Evolutionary conservation across 164 flowering plant species (phyloP).

Genomic region (Paratinospora sagittata): DNA sequence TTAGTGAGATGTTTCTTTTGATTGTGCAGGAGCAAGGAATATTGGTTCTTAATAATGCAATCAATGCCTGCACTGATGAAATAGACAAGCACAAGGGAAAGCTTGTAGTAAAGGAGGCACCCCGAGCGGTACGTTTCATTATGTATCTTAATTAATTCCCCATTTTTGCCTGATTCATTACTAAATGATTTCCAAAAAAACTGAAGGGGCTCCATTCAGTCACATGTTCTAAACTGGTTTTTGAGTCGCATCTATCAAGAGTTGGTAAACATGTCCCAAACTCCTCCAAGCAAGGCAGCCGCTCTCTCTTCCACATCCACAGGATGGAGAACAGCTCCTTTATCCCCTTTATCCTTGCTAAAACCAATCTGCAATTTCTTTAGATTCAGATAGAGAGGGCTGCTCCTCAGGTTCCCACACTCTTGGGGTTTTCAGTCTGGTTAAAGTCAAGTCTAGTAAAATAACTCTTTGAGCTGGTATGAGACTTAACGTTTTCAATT

Average conservation of each 20-base stretch:
- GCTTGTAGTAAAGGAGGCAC: constrained; percentile 69
- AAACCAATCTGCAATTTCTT: not conserved
- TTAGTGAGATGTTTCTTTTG: not conserved
- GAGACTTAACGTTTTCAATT: not conserved
- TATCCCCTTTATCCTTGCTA: not conserved
- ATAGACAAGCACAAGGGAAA: constrained; percentile 82
- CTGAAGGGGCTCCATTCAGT: not conserved
- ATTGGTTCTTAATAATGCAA: constrained; percentile 61
- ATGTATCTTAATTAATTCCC: not conserved
- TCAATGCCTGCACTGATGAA: constrained; percentile 62
- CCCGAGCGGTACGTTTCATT: constrained; percentile 70
- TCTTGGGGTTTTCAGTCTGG: not conserved
- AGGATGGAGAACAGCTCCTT: not conserved
- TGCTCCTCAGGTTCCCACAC: not conserved
- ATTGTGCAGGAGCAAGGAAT: constrained; percentile 83
- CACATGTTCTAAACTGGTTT: not conserved
- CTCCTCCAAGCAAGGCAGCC: not conserved
- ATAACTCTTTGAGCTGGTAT: not conserved
- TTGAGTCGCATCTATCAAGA: not conserved
- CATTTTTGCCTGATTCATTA: not conserved
- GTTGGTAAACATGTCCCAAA: not conserved
- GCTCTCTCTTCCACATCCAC: not conserved
- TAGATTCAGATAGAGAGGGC: not conserved
- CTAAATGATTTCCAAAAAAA: not conserved
- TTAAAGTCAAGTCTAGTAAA: not conserved